Evolutionary conservation across 176 grass and related monocot genomes (phyloP), one percentile per base, ranked within the genome.

Genomic region (Rhynchospora tenuis): DNA sequence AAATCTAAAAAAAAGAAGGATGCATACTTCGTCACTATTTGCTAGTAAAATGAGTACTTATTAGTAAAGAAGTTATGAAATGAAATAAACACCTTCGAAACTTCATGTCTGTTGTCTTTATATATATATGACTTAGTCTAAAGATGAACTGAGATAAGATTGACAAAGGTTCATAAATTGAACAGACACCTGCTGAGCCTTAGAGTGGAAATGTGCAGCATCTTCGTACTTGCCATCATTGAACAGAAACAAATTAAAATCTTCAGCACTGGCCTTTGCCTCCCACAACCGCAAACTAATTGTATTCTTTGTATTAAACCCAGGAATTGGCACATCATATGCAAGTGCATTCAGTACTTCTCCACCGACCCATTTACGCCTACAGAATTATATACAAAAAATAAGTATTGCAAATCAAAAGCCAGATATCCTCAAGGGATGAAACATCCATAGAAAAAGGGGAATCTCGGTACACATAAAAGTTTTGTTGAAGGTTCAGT

Each of bases 231-330:
- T 90, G 44, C 95, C 95, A 84, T 91, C 93, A 83, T 98, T 98
- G 84, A 98, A 98, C 46, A 90, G 82, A 86, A 95, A 98, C 80
- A 99, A 90, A 89, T 93, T 89, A 54, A 99, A 99, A 90, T 99
- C 89, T 81, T 93, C 80, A 84, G 91, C 88, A 78, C 7, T 87
- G 83, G 91, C 89, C 88, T 90, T 99, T 60, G 96, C 93, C 71
- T 95, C 93, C 96, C 96, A 99, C 83, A 99, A 91, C 47, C 96
- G 91, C 81, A 99, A 93, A 85, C 86, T 95, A 85, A 95, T 99
- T 13, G 91, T 88, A 87, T 95, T 99, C 79, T 95, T 99, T 62
- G 93, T 95, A 59, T 95, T 99, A 88, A 95, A 99, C 73, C 96
- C 96, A 87, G 96, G 96, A 80, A 98, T 98, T 75, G 92, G 95